Base-by-base conservation (phyloP, 176 grass and related monocot species). In the Zoysia pacifica region DNA sequence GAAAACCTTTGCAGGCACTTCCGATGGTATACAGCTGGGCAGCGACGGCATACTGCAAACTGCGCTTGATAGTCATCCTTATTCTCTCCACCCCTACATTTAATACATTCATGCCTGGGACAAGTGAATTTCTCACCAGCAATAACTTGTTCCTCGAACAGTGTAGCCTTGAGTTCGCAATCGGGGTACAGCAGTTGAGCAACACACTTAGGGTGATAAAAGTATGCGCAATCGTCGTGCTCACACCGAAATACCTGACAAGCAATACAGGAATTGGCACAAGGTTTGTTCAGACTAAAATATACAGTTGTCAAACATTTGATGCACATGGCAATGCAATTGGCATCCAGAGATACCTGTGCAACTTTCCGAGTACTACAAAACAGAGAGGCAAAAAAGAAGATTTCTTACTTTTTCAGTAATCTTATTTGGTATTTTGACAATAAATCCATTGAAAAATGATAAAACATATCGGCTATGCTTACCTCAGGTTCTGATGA, bases 21-120 rank as follows among this genome's bases (percentile, higher is more conserved):
- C 50, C 81, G 69, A 71, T 97, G 94, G 50, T 97, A 97, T 52
- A 66, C 66, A 20, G 74, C 87, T 73, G 94, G 94, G 69, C 94
- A 97, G 16, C 86, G 86, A 67, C 86, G 87, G 73, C 94, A 97
- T 28, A 97, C 55, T 84, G 94, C 94, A 48, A 97, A 90, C 48
- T 88, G 89, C 78, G 88, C 76, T 18, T 81, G 56, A 40, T 38
- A 42, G 69, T 69, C 83, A 67, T 82, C 52, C 44, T 82, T 87
- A 8, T 85, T 77, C 80, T 97, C 89, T 83, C 2, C 16, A 77
- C 62, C 72, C 74, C 79, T 78, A 69, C 94, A 94, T 18, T 43
- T 50, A 48, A 65, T 52, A 61, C 94, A 97, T 81, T 78, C 83
- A 86, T 97, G 94, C 68, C 82, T 59, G 13, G 91, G 86, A 77